Base-by-base conservation (phyloP, 2,329 filamentous ascomycete genomes). In the Phyllachora maydis region DNA sequence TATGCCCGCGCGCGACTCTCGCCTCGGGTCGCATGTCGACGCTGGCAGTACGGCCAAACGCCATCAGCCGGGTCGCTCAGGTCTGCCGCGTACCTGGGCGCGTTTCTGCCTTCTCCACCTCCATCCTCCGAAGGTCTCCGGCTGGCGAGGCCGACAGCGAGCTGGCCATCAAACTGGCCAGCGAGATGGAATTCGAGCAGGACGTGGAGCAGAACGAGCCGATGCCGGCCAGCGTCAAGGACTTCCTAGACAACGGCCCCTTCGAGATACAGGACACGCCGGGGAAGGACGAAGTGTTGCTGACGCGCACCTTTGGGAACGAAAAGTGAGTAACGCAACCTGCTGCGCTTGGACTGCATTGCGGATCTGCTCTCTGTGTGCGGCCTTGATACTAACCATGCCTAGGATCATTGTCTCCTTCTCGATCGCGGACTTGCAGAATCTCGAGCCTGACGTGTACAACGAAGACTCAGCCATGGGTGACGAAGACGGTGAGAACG, bases 211-310 rank as follows among this genome's bases (percentile, higher is more conserved):
- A 72, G 34, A 59, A 65, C 30, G 67, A 78, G 40, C 65, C 76
- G 33, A 52, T 76, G 34, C 74, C 81, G 19, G 61, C 69, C 32
- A 77, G 72, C 46, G 65, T 93, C 47, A 73, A 81, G 53, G 78
- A 88, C 46, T 93, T 90, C 51, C 53, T 93, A 22, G 70, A 85
- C 43, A 85, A 79, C 54, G 72, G 73, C 42, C 65, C 73, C 19
- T 98, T 82, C 50, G 61, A 85, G 60, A 62, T 88, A 30, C 59
- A 78, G 40, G 88, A 98, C 49, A 67, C 61, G 16, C 60, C 73
- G 14, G 88, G 88, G 31, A 65, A 81, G 48, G 78, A 95, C 54
- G 81, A 92, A 37, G 77, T 98, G 35, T 61, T 75, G 40, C 62
- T 98, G 35, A 75, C 69, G 30, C 75, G 83, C 41, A 73, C 65